Evolutionary conservation across 106 monocot species (phyloP).

Genomic region (Dioscorea alata): DNA sequence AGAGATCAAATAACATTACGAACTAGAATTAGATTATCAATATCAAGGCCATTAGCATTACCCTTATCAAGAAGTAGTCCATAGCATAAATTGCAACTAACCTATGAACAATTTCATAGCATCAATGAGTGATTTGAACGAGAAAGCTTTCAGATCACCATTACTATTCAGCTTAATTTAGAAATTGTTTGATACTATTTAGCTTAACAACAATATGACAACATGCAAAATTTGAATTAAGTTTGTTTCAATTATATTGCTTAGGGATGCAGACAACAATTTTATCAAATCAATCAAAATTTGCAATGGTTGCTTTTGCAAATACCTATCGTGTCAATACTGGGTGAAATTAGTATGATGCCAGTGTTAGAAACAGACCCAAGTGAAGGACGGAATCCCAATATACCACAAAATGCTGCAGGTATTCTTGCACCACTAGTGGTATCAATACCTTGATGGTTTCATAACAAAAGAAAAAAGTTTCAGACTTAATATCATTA

Average conservation of each 20-base stretch:
- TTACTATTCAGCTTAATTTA: slow-evolving; percentile 31
- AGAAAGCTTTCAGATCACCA: slow-evolving; percentile 32
- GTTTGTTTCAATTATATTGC: too few relatives aligned
- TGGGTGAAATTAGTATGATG: slow-evolving; percentile 71
- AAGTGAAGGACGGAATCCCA: slow-evolving; percentile 79
- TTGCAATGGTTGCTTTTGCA: too few relatives aligned
- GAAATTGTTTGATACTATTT: slow-evolving; percentile 46
- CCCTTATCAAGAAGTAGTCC: too few relatives aligned
- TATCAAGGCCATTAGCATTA: too few relatives aligned
- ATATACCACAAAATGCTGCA: slow-evolving; percentile 73
- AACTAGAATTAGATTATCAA: too few relatives aligned
- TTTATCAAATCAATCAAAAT: too few relatives aligned
- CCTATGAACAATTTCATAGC: slow-evolving; percentile 58
- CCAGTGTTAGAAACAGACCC: slow-evolving; percentile 54
- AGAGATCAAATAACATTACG: too few relatives aligned
- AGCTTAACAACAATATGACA: too few relatives aligned
- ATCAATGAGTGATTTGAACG: slow-evolving; percentile 61
- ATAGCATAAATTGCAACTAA: slow-evolving; percentile 17
- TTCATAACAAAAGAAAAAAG: neutral
- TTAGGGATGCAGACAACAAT: too few relatives aligned
- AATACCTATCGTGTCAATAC: slow-evolving; percentile 85
- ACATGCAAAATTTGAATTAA: too few relatives aligned
- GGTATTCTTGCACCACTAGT: slow-evolving; percentile 84
- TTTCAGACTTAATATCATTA: too few relatives aligned
- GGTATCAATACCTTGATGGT: slow-evolving; percentile 69